Evolutionary conservation across 1,284 basidiomycete species (phyloP).

Genomic region (Stygiomarasmius scandens): DNA sequence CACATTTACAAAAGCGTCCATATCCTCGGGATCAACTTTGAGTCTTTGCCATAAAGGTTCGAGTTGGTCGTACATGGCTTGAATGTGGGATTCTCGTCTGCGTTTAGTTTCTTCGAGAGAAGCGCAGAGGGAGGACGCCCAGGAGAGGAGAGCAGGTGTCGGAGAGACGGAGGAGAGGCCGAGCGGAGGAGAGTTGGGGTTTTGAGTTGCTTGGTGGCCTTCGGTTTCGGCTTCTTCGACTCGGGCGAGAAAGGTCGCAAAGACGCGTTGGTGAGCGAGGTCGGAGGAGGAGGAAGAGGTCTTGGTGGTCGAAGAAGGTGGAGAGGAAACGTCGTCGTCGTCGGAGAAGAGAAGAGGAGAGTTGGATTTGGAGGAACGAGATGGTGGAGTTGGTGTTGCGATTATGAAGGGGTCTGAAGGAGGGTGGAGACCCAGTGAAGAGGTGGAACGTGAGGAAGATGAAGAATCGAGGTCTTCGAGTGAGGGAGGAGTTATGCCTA

Average conservation of each 20-base stretch:
- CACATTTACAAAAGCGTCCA: conserved; percentile 81
- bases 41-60: conserved; percentile 81
- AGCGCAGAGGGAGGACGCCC: conserved; percentile 58
- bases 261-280: conserved; percentile 56
- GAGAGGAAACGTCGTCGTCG: conserved; percentile 19
- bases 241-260: conserved; percentile 61
- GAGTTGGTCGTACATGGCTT: conserved; percentile 84
- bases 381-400: conserved; percentile 53
- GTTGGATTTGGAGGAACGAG: conserved; percentile 34
- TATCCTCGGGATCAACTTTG: conserved; percentile 70
- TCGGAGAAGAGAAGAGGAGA: conserved; percentile 34
- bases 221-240: conserved; percentile 65
- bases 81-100: conserved; percentile 74
- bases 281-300: conserved; percentile 29
- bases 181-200: conserved; percentile 31
- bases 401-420: conserved; percentile 50
- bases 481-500: conserved; percentile 66
- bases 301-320: conserved; percentile 27
- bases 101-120: conserved; percentile 73
- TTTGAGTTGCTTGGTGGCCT: conserved; percentile 31
- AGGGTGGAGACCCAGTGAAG: conserved; percentile 23
- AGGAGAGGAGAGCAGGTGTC: conserved; percentile 61
- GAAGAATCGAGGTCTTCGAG: conserved; percentile 43
- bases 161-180: conserved; percentile 68
- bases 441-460: conserved; percentile 29